phyloP scores from a whole-genome alignment of 2,329 filamentous ascomycete species.

The Dothistroma septosporum region DNA sequence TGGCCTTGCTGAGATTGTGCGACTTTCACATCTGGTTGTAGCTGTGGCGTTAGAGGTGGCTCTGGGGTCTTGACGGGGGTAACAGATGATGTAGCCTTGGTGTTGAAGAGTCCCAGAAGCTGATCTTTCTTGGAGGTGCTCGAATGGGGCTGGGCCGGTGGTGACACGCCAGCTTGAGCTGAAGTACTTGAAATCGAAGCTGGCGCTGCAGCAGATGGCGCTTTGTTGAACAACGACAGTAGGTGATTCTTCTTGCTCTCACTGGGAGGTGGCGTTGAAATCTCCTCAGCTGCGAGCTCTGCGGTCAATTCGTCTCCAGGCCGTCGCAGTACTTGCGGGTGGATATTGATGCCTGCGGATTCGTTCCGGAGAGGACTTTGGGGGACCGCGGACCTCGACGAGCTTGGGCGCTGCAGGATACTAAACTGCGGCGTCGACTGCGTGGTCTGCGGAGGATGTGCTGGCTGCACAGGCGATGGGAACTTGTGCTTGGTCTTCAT shows the following conservation, averaged over 20 bases:
- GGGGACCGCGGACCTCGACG: constrained; percentile 18
- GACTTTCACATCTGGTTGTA: constrained; percentile 23
- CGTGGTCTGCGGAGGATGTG: constrained; percentile 13
- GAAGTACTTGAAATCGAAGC: neutral
- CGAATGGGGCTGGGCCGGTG: neutral
- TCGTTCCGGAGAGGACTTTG: constrained; percentile 26
- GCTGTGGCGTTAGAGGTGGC: constrained; percentile 27
- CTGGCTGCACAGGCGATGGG: neutral
- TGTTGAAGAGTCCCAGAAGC: constrained; percentile 16
- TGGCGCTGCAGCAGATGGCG: constrained; percentile 3
- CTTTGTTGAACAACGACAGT: constrained; percentile 28
- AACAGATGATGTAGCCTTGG: constrained; percentile 6
- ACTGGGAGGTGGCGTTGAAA: neutral
- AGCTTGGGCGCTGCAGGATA: constrained; percentile 30
- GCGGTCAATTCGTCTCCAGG: neutral
- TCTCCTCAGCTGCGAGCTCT: neutral
- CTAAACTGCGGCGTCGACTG: constrained; percentile 25
- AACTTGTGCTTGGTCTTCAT: constrained; percentile 6
- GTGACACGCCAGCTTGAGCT: neutral
- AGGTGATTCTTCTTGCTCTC: constrained; percentile 29
- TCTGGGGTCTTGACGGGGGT: constrained; percentile 16
- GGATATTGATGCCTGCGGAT: constrained; percentile 21
- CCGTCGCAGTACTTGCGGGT: constrained; percentile 28
- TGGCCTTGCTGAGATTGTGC: constrained; percentile 8
- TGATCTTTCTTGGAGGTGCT: constrained; percentile 11